Base-by-base conservation (phyloP, 225 moss, liverwort and hornwort species). In the Thuidium tamariscinum region DNA sequence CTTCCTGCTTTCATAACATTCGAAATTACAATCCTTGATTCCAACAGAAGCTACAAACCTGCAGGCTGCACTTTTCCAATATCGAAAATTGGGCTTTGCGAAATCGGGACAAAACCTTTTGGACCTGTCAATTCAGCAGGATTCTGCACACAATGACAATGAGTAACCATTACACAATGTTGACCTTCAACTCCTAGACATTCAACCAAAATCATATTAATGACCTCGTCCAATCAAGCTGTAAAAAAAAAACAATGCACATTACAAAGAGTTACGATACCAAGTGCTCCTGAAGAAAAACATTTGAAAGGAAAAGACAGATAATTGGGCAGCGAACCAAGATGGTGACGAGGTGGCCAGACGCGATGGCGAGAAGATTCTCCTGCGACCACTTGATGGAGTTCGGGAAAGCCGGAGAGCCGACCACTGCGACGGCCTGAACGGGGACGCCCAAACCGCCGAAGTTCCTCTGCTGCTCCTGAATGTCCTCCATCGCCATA, bases 291-390 rank as follows among this genome's bases (percentile, higher is more conserved):
- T 69, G 18, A n/a, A 36, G 32, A 42, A 37, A 81, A 32, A 32
- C 8, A 69, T 60, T 16, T 7, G n/a, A 73, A 37, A 49, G 37
- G 36, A 42, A 22, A 25, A 54, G 36, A 64, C 11, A 56, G 29
- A 70, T 11, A 18, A 57, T 74, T 61, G 51, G 14, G 70, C 14
- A 75, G 55, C 80, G 26, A 89, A 97, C 96, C 86, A 98, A 90
- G 71, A 98, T 95, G 39, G 97, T 98, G 84, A 96, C 96, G 51
- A 98, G 95, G 88, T 97, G 99, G 27, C 97, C 99, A n/a, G 97
- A 93, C 12, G 96, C 94, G 52, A 96, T 86, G 54, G 99, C 97
- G 77, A 99, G 91, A 61, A 97, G 92, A 88, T 99, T 99, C 68
- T 97, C 94, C 74, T 99, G 90, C 61, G 99, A 99, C 93, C 97